phyloP scores from a whole-genome alignment of 164 flowering plant species.

The Magnolia officinalis region DNA sequence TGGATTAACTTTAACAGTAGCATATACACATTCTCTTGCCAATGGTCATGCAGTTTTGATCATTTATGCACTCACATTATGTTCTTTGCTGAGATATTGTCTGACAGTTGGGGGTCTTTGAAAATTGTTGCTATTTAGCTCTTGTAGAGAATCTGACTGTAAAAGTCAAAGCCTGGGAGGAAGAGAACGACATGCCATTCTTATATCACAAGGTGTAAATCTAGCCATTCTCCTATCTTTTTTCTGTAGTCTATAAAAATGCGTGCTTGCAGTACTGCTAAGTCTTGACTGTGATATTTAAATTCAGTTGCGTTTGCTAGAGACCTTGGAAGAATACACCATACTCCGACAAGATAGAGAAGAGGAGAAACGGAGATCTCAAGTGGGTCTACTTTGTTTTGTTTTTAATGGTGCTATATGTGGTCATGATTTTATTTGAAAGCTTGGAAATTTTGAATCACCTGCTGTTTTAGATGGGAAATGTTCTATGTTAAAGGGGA shows the following conservation, averaged over 20 bases:
- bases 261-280: neutral
- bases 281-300: neutral
- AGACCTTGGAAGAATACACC: conserved; percentile 48
- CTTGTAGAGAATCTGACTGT: conserved; percentile 61
- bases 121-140: conserved; percentile 34
- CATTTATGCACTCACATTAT: too few species aligned
- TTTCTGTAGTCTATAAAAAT: neutral
- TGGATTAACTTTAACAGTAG: too few species aligned
- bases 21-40: too few species aligned
- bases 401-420: neutral
- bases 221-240: too few species aligned
- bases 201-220: conserved; percentile 18
- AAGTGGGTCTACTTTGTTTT: conserved; percentile 39
- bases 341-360: conserved; percentile 22
- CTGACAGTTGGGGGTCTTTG: neutral
- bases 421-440: neutral
- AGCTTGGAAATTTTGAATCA: neutral
- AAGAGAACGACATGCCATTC: conserved; percentile 65
- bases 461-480: neutral
- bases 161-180: conserved; percentile 82
- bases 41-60: too few species aligned
- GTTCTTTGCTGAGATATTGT: neutral
- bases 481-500: neutral
- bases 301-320: conserved; percentile 50
- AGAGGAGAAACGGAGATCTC: conserved; percentile 69